A percentile compares a stretch with the other conserved stretches of the same genome.
These are phyloP conservation scores for Effrenium voratum DNA, from an alignment of 73 alveolate species.

Conservation along the genomic window DNA sequence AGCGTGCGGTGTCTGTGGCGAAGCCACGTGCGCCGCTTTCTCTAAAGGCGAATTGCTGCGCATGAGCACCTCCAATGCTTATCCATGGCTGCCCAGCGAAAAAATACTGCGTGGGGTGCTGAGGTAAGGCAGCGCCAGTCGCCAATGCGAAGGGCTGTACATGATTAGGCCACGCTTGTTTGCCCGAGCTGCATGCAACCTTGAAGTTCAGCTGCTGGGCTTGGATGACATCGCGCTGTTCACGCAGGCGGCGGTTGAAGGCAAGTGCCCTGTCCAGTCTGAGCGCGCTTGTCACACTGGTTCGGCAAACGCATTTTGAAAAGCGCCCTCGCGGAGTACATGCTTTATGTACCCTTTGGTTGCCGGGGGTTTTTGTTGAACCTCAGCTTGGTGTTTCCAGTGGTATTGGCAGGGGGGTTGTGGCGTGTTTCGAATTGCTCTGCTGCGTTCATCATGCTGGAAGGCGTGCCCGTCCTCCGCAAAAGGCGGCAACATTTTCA, in stretches of 20 bases:
- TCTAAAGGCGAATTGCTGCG: not conserved
- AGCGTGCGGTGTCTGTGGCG: not conserved
- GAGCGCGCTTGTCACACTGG: not conserved
- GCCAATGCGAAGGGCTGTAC: slow-evolving; percentile 2
- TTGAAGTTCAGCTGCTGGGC: not conserved
- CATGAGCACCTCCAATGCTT: not conserved
- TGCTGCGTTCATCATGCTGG: not conserved
- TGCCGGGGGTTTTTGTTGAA: not conserved
- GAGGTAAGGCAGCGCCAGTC: not conserved
- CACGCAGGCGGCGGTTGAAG: not conserved
- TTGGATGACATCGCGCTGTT: not conserved
- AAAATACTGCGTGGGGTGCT: not conserved
- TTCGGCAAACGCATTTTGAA: not conserved
- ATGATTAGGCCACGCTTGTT: not conserved
- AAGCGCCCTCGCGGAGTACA: not conserved
- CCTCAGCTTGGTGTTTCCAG: not conserved
- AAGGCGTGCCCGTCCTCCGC: not conserved
- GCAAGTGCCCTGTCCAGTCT: not conserved
- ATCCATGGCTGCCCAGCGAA: too few species aligned
- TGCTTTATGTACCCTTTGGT: not conserved
- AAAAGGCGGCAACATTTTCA: not conserved
- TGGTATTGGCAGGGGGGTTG: not conserved
- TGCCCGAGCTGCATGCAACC: not conserved
- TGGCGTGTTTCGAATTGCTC: slow-evolving; percentile 1
- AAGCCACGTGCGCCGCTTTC: not conserved